Conservation (phyloP, 1,139 yeast genomes). For the Meyerozyma guilliermondii region DNA sequence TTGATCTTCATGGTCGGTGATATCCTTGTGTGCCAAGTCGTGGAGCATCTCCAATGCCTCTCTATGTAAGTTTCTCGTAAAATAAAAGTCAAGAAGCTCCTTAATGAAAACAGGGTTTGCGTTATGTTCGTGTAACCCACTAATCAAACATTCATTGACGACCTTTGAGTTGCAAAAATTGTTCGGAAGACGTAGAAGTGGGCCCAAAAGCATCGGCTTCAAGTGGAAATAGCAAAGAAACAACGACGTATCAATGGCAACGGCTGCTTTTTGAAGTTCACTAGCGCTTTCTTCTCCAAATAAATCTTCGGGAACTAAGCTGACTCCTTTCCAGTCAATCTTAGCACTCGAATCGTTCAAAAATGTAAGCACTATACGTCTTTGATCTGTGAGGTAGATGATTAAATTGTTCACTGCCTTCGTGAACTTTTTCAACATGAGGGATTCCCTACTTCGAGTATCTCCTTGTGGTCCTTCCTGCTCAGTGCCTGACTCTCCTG, state of each 20-base stretch:
- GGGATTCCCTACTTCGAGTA: conserved; percentile 15
- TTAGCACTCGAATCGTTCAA: conserved; percentile 25
- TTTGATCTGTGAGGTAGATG: conserved; percentile 51
- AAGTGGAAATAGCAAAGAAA: conserved; percentile 68
- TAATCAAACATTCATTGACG: conserved; percentile 52
- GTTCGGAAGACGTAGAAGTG: conserved; percentile 66
- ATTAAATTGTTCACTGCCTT: conserved; percentile 49
- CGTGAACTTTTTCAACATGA: conserved; percentile 23
- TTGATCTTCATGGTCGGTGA: conserved; percentile 16
- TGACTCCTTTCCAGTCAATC: conserved; percentile 42
- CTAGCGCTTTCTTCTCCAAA: conserved; percentile 7
- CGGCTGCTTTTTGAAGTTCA: conserved; percentile 29
- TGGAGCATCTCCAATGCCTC: conserved; percentile 63
- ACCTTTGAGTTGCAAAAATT: conserved; percentile 67
- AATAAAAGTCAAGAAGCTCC: conserved; percentile 79
- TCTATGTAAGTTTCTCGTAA: conserved; percentile 54
- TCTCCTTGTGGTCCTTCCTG: conserved; percentile 10
- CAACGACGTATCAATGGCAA: conserved; percentile 70
- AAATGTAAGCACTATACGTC: conserved; percentile 43
- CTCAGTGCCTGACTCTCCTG: conserved; percentile 29
- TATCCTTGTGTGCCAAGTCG: conserved; percentile 26
- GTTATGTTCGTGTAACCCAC: conserved; percentile 21
- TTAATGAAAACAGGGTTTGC: conserved; percentile 42
- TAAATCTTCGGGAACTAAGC: conserved; percentile 33
- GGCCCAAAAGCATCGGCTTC: conserved; percentile 73